Evolutionary conservation across 192 early-diverging fungal species (phyloP), one percentile per base, ranked within the genome.

Genomic region (Coemansia sp.): DNA sequence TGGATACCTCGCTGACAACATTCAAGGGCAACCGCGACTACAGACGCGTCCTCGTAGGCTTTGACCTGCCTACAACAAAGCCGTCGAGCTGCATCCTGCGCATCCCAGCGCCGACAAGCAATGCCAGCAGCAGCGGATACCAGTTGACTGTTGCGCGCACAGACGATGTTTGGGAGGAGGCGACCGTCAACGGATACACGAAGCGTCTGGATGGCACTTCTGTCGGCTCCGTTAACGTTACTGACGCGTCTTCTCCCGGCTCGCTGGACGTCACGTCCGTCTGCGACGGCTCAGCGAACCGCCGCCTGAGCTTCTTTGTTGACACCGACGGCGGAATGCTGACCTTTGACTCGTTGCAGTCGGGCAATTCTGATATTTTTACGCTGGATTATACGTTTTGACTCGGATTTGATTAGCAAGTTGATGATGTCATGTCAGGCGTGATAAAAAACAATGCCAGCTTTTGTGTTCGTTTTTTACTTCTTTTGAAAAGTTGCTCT

Each of bases 11-110:
- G 44, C 30, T 82, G 2, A 33, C 57, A 20, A 35, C 75, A n/a
- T 82, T 77, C 71, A 58, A 64, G 15, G 79, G 79, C 57, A 82
- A 82, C 68, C 79, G 79, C 39, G 79, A 82, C 64, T 82, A 71
- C 62, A 52, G 46, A 46, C 79, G 79, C 48, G 39, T 82, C 3
- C 74, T 82, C 0, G 44, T 82, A 16, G 75, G 79, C n/a, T 82
- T 82, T 48, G 79, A 82, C 53, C 59, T 82, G 58, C 79, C 74
- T 2, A 43, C 65, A 6, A 64, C 63, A 39, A 46, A 51, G 56
- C 57, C 66, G 23, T 64, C 35, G 12, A 71, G 62, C 34, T 82
- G 79, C 49, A 39, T 73, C 0, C 62, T 82, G 21, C 55, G 43
- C 41, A 60, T 82, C 18, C 79, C 79, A 6, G 38, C 24, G 18